Evolutionary conservation across 306 rosid genomes (phyloP), one percentile per base, ranked within the genome.

Genomic region (Gleditsia sinensis): DNA sequence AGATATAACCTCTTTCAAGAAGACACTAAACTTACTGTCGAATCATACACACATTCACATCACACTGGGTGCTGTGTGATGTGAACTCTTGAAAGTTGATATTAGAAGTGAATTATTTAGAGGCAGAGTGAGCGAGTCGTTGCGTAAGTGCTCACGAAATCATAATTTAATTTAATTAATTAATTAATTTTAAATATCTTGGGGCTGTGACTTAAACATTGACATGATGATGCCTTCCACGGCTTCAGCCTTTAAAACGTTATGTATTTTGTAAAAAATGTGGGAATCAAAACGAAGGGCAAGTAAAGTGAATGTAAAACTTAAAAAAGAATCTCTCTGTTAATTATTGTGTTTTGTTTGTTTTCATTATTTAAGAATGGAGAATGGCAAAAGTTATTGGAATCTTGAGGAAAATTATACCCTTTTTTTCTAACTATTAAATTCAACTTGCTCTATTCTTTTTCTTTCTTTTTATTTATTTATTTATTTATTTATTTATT

Each of bases 201-300:
- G 60, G 20, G 43, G 58, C 7, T 27, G 78, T 24, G 77, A 10
- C 36, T 0, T 50, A 57, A 83, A 75, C 69, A 54, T 62, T 80
- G 91, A 83, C 90, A 82, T n/a, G n/a, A n/a, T n/a, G n/a, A n/a
- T n/a, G n/a, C n/a, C n/a, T n/a, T n/a, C n/a, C n/a, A n/a, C n/a
- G 68, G 77, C 49, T 76, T 72, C 72, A 82, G 66, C 77, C 63
- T 63, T 58, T 78, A 3, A 83, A 78, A 67, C 76, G 85, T 79
- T 21, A 77, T 66, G 64, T 37, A 62, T 65, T 40, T 70, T 67
- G 48, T 61, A 72, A 68, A 72, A 67, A 68, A 17, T 79, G 81
- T 60, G 82, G 25, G 83, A 72, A 74, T 45, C 51, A 45, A 14
- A 4, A 83, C 83, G 87, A 37, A 37, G 7, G 1, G 13, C 1